Evolutionary conservation across 139 green algal species (phyloP).

Genomic region (Closterium sp.): DNA sequence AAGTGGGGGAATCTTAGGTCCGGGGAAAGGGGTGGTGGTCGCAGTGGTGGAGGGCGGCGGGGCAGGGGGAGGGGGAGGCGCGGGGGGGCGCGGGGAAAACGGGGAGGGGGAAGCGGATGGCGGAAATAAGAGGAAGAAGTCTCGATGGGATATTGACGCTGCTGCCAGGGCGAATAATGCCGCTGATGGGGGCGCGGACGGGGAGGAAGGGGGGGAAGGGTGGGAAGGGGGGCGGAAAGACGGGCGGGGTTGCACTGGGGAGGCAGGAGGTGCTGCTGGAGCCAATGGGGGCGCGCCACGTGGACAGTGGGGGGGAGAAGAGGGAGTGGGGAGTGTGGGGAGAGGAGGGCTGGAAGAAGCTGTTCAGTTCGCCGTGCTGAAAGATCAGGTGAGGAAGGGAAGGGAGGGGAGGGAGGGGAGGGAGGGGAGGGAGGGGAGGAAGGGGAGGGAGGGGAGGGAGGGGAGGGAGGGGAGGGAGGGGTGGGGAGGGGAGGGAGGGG

Average conservation of each 20-base stretch:
- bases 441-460: neutral
- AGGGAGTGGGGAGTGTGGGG: neutral
- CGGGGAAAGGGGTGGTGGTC: neutral
- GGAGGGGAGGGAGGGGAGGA: neutral
- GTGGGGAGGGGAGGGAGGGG: neutral
- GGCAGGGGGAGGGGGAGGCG: neutral
- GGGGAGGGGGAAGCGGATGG: neutral
- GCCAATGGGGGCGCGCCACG: neutral
- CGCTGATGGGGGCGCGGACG: no score
- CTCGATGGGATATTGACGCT: neutral
- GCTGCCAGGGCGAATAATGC: neutral
- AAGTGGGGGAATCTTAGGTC: neutral
- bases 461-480: neutral
- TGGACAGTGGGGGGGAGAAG: neutral
- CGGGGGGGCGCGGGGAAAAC: neutral
- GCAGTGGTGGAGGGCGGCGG: neutral
- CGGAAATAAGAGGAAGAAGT: neutral
- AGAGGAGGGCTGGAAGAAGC: neutral
- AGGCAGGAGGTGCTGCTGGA: neutral
- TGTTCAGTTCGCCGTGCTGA: neutral
- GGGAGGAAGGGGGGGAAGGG: neutral
- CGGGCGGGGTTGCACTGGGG: no score
- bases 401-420: neutral
- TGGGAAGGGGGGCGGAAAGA: neutral
- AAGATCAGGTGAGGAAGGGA: constrained; percentile 2